Evolutionary conservation across 2,329 filamentous ascomycete species (phyloP), one percentile per base, ranked within the genome.

Genomic region (Cryphonectria carpinicola): DNA sequence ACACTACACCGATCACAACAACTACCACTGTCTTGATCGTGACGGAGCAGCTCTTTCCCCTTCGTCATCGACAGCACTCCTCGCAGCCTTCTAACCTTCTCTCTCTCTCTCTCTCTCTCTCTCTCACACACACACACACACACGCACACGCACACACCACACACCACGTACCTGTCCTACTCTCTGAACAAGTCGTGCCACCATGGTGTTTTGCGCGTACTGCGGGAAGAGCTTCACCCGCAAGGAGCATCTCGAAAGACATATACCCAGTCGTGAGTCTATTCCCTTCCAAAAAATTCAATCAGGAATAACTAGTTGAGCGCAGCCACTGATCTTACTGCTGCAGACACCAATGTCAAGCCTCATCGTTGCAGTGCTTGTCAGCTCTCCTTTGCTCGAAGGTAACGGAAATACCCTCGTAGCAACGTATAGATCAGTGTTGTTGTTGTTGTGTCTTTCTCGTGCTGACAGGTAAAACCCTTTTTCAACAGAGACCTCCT

Each of bases 221-320:
- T 88, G 85, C 75, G 85, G 85, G 69, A 87, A 85, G 78, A 80
- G 79, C 74, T 88, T 88, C 77, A 87, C 84, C 65, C 82, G 85
- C 74, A 87, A 87, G 76, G 86, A 88, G 74, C 86, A 88, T 75
- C 77, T 87, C n/a, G 86, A 88, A 74, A 82, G 86, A 73, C 86
- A 87, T 72, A 82, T 88, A 56, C 84, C 85, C 13, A 84, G 77
- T 68, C 86, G 86, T 87, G 76, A 79, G 85, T 78, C 65, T 5
- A 46, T 10, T 17, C 22, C 22, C 25, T 13, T n/a, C 28, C 28
- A 28, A 28, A 2, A 28, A n/a, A 7, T 41, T 65, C 60, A 11
- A 56, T 37, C 41, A 43, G 11, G 41, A 41, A 10, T n/a, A 4
- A 35, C n/a, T 35, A 3, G 5, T 28, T 6, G 11, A 49, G 22